These are phyloP conservation scores for Apostasia ramifera DNA, from an alignment of 106 monocot genomes.

Conservation along the genomic window DNA sequence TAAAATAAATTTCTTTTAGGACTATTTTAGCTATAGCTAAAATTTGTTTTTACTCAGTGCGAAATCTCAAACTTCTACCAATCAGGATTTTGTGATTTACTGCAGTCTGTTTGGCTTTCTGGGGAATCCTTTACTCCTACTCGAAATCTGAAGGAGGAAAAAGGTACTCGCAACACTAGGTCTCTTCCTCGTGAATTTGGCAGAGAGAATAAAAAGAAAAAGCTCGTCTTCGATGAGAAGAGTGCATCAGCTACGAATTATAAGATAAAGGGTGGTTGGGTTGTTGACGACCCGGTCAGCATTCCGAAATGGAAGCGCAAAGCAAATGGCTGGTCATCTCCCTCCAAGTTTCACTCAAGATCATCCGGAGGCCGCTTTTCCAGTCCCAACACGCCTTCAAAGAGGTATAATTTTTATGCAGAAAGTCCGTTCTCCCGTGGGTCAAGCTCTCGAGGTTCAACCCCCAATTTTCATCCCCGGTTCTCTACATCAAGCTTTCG, in stretches of 20 bases:
- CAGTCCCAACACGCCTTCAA: constrained; percentile 18
- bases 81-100: not conserved
- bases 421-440: constrained; percentile 12
- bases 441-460: constrained; percentile 6
- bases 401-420: constrained; percentile 11
- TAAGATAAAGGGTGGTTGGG: constrained; percentile 41
- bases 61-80: too few species aligned
- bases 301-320: constrained; percentile 17
- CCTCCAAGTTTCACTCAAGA: not conserved
- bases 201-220: constrained; percentile 22
- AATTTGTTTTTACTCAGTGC: too few species aligned
- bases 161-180: constrained; percentile 18
- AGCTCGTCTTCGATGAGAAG: constrained; percentile 9
- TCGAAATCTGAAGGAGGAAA: constrained; percentile 18
- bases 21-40: too few species aligned
- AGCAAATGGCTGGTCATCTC: constrained; percentile 24
- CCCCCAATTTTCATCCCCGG: not conserved
- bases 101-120: constrained; percentile 19
- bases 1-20: too few species aligned
- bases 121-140: constrained; percentile 22
- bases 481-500: constrained; percentile 22
- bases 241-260: constrained; percentile 23
- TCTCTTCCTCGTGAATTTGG: constrained; percentile 41
- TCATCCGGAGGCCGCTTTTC: constrained; percentile 15
- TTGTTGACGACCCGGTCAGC: constrained; percentile 36